These are phyloP conservation scores for Aspergillus aculeatus DNA, from an alignment of 2,329 filamentous ascomycete species.

Conservation along the genomic window DNA sequence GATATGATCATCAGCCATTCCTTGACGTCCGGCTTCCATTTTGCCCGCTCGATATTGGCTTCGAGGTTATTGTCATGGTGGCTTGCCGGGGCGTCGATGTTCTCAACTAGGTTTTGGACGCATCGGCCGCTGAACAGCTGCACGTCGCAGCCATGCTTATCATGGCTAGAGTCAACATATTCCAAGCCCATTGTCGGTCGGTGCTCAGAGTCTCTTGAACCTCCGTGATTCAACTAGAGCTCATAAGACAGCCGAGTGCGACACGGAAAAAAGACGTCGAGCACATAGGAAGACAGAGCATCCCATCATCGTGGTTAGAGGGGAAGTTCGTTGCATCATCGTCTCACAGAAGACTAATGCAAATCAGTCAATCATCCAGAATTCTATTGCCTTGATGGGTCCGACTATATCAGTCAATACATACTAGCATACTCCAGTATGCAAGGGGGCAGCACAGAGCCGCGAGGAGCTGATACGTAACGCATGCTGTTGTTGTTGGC, in stretches of 20 bases:
- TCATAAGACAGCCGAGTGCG: not conserved
- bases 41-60: slow-evolving; percentile 11
- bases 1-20: slow-evolving; percentile 45
- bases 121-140: slow-evolving; percentile 8
- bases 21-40: slow-evolving; percentile 41
- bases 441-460: not conserved
- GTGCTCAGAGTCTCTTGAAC: not conserved
- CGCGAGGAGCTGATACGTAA: not conserved
- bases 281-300: not conserved
- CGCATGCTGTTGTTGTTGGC: not conserved
- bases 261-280: not conserved
- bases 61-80: slow-evolving; percentile 13
- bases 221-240: not conserved
- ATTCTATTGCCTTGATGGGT: not conserved
- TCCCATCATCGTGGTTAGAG: not conserved
- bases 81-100: not conserved
- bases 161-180: slow-evolving; percentile 16
- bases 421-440: not conserved
- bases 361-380: not conserved
- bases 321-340: not conserved
- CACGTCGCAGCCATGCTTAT: slow-evolving; percentile 14
- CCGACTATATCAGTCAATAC: not conserved
- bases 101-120: slow-evolving; percentile 12
- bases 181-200: slow-evolving; percentile 17
- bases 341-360: not conserved